phyloP scores from a whole-genome alignment of 1,284 basidiomycete genomes.

The Volvariella volvacea region DNA sequence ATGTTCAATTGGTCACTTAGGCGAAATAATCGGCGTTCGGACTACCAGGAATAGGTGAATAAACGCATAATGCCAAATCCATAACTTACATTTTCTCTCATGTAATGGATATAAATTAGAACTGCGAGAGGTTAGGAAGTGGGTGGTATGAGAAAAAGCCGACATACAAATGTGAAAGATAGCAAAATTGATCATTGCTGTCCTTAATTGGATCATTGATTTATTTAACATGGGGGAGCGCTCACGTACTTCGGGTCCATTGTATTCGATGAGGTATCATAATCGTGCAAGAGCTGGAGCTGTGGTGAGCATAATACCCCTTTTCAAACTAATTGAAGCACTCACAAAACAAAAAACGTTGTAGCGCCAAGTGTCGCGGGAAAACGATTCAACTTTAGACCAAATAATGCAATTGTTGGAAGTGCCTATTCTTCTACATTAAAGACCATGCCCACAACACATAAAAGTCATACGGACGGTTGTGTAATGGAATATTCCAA shows the following conservation, averaged over 20 bases:
- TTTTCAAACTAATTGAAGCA: constrained; percentile 5
- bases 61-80: constrained; percentile 1
- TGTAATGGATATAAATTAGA: constrained; percentile 53
- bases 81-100: constrained; percentile 34
- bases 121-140: constrained; percentile 22
- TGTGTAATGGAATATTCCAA: constrained; percentile 61
- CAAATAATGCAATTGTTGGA: constrained; percentile 75
- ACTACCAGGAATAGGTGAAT: constrained; percentile 19
- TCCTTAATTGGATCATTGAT: constrained; percentile 6
- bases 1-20: constrained; percentile 59
- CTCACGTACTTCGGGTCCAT: constrained; percentile 49
- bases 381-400: constrained; percentile 62
- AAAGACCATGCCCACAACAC: constrained; percentile 1
- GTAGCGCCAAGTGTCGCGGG: constrained; percentile 56
- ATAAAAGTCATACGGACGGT: constrained; percentile 17
- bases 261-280: constrained; percentile 46
- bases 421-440: constrained; percentile 59
- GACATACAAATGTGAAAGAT: constrained; percentile 58
- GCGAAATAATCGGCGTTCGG: constrained; percentile 36
- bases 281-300: constrained; percentile 38
- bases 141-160: too few relatives aligned
- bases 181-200: constrained; percentile 61
- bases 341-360: constrained; percentile 55
- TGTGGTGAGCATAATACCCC: neutral
- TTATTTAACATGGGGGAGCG: constrained; percentile 2